Evolutionary conservation across 352 stramenopile species (phyloP).

Genomic region (Pythium aphanidermatum): DNA sequence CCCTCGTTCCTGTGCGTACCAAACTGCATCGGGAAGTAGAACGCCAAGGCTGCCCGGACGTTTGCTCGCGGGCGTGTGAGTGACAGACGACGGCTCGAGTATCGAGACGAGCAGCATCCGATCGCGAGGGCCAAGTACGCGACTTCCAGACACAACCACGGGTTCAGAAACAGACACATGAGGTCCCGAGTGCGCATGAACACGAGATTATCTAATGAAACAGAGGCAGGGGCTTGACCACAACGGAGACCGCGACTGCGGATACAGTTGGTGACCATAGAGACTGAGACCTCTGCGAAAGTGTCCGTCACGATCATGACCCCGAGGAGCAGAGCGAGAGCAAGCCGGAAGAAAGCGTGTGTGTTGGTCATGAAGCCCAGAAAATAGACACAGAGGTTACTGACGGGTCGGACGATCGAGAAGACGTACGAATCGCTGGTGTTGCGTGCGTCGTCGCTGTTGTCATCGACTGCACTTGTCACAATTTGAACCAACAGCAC

Average conservation of each 20-base stretch:
- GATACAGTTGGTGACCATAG: constrained; percentile 52
- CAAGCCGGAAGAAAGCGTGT: constrained; percentile 45
- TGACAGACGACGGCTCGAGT: constrained; percentile 46
- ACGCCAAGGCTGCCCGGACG: constrained; percentile 41
- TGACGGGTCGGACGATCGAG: constrained; percentile 35
- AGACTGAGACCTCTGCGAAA: constrained; percentile 42
- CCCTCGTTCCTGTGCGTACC: too few relatives aligned
- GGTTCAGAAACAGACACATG: constrained; percentile 34
- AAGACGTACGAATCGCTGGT: constrained; percentile 30
- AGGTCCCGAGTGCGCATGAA: constrained; percentile 35
- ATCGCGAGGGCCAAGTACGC: constrained; percentile 46
- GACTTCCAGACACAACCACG: constrained; percentile 49
- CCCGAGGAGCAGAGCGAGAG: constrained; percentile 28
- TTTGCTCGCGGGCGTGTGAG: constrained; percentile 55
- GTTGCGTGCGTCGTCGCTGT: constrained; percentile 8
- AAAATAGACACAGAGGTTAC: constrained; percentile 39
- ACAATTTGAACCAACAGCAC: constrained; percentile 23
- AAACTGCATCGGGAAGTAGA: constrained; percentile 32
- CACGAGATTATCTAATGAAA: constrained; percentile 21
- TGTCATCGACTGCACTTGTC: constrained; percentile 11
- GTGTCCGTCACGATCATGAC: constrained; percentile 42
- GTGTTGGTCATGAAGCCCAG: constrained; percentile 72
- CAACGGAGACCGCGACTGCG: constrained; percentile 36
- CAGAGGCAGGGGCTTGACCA: constrained; percentile 22
- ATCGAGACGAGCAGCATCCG: constrained; percentile 47